Evolutionary conservation across 768 basidiomycete genomes (phyloP).

Genomic region (Podaxis mareebaensis): DNA sequence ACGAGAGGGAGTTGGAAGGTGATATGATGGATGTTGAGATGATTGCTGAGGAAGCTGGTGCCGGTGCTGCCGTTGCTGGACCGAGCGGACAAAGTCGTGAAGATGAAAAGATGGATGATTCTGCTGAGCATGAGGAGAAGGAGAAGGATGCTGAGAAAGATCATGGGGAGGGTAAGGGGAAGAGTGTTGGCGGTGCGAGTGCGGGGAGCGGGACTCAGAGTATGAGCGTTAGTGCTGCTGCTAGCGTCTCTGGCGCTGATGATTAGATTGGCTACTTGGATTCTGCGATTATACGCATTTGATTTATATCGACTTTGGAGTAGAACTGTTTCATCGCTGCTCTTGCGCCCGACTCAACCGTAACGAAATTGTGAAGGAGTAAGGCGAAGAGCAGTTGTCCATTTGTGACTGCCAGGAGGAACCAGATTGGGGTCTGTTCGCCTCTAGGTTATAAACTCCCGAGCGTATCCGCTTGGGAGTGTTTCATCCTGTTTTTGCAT

Average conservation of each 20-base stretch:
- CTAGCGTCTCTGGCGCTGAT: conserved; percentile 48
- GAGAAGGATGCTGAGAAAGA: conserved; percentile 5
- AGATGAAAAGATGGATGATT: conserved; percentile 22
- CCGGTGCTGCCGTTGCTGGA: background rate
- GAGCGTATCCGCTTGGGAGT: no score
- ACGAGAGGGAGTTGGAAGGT: conserved; percentile 82
- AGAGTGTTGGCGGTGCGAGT: conserved; percentile 25
- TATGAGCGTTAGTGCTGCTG: conserved; percentile 56
- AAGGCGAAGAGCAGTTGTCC: no score
- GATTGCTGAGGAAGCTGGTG: conserved; percentile 25
- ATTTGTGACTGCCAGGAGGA: no score
- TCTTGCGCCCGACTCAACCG: no score
- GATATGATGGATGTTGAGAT: conserved; percentile 75
- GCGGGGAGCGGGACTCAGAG: conserved; percentile 54
- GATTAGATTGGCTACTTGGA: conserved; percentile 32
- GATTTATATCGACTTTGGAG: background rate
- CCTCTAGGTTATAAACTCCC: no score
- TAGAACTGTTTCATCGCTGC: background rate
- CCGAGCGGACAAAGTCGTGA: conserved; percentile 15
- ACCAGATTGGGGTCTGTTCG: no score
- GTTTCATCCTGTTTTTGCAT: no score
- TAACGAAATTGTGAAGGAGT: no score
- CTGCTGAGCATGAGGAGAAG: background rate
- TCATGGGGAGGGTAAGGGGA: conserved; percentile 36
- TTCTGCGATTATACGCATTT: background rate